Percentiles rank a stretch among this genome's conserved stretches.
Evolutionary conservation across 2,329 filamentous ascomycete genomes (phyloP).

Genomic region (Tolypocladium paradoxum): DNA sequence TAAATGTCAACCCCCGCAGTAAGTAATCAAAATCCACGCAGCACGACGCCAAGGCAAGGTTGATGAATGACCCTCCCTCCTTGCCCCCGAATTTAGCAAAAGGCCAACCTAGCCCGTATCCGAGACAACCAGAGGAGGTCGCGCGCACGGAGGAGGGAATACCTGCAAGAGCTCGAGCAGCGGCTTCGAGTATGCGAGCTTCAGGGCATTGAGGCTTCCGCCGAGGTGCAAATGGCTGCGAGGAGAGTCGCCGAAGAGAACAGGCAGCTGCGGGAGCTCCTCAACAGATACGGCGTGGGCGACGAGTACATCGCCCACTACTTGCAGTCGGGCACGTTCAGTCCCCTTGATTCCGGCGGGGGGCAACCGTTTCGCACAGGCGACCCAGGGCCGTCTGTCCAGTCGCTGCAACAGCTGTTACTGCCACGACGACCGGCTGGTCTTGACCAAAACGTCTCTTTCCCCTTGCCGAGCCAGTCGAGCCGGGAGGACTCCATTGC

Average conservation of each 20-base stretch:
- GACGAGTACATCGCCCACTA: slow-evolving; percentile 42
- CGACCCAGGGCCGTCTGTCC: slow-evolving; percentile 15
- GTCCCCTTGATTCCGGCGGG: slow-evolving; percentile 7
- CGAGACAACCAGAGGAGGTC: slow-evolving; percentile 69
- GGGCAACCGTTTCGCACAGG: slow-evolving; percentile 8
- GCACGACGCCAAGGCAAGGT: neutral
- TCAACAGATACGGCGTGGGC: slow-evolving; percentile 45
- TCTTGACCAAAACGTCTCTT: slow-evolving; percentile 15
- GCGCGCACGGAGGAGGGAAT: slow-evolving; percentile 64
- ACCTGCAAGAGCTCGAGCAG: slow-evolving; percentile 58
- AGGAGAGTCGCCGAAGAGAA: slow-evolving; percentile 62
- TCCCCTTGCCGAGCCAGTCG: slow-evolving; percentile 18
- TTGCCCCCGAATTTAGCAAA: slow-evolving; percentile 17
- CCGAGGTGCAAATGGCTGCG: slow-evolving; percentile 63
- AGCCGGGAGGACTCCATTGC: slow-evolving; percentile 22
- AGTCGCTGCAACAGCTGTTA: slow-evolving; percentile 26
- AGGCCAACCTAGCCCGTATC: slow-evolving; percentile 42
- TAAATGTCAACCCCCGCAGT: slow-evolving; percentile 13
- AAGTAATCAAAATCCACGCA: slow-evolving; percentile 4
- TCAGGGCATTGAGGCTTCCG: slow-evolving; percentile 54
- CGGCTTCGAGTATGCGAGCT: slow-evolving; percentile 50
- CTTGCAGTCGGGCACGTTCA: slow-evolving; percentile 14
- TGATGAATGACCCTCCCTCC: neutral
- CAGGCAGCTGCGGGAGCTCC: slow-evolving; percentile 46
- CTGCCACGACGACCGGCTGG: slow-evolving; percentile 21